Percentiles rank a stretch among this genome's conserved stretches.
phyloP scores from a whole-genome alignment of 2,329 filamentous ascomycete genomes.

The Xylaria sp. region DNA sequence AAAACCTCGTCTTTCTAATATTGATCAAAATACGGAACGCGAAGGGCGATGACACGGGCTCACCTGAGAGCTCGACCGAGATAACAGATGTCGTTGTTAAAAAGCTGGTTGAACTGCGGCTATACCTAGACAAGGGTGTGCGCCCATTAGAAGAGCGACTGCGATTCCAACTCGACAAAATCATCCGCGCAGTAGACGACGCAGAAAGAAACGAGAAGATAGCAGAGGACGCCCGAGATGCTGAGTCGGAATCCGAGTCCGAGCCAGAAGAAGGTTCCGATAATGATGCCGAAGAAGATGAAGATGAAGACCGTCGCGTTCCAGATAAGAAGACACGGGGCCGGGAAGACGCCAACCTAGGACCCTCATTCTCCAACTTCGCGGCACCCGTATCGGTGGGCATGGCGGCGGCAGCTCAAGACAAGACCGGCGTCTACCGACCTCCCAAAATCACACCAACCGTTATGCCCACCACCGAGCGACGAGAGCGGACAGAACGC shows the following conservation, averaged over 20 bases:
- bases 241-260: slow-evolving; percentile 52
- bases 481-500: slow-evolving; percentile 69
- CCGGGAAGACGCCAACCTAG: slow-evolving; percentile 43
- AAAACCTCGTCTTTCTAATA: slow-evolving; percentile 90
- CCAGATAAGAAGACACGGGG: slow-evolving; percentile 37
- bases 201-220: slow-evolving; percentile 60
- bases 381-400: slow-evolving; percentile 49
- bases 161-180: slow-evolving; percentile 96
- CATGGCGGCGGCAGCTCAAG: slow-evolving; percentile 51
- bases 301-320: slow-evolving; percentile 44
- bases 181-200: slow-evolving; percentile 86
- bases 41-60: slow-evolving; percentile 45
- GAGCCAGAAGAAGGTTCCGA: slow-evolving; percentile 51
- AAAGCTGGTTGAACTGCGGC: slow-evolving; percentile 89
- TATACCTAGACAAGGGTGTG: slow-evolving; percentile 93
- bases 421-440: slow-evolving; percentile 79
- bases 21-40: slow-evolving; percentile 78
- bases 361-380: slow-evolving; percentile 46
- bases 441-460: slow-evolving; percentile 90
- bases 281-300: slow-evolving; percentile 50
- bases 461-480: slow-evolving; percentile 77
- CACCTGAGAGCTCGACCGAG: slow-evolving; percentile 50
- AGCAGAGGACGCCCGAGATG: slow-evolving; percentile 48
- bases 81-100: slow-evolving; percentile 76
- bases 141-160: slow-evolving; percentile 88